A percentile compares a stretch with the other conserved stretches of the same genome.
Conservation (phyloP, 352 stramenopile genomes). For the Pythium folliculosum region DNA sequence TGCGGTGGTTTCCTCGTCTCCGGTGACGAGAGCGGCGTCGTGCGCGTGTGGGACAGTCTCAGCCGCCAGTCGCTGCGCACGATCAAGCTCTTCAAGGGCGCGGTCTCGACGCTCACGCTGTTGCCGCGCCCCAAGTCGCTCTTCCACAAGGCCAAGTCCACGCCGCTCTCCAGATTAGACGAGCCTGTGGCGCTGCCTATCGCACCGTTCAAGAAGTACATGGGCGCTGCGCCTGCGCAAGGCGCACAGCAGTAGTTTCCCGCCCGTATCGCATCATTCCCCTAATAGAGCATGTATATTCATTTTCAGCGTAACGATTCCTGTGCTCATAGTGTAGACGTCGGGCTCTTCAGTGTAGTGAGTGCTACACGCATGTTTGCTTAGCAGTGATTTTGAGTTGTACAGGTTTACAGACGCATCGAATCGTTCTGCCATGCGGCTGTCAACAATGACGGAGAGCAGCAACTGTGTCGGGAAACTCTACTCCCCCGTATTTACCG, state of each 20-base stretch:
- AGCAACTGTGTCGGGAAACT: no score
- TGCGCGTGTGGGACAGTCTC: conserved; percentile 69
- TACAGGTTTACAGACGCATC: no score
- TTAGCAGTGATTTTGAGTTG: no score
- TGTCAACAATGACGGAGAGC: no score
- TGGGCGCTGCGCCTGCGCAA: conserved; percentile 29
- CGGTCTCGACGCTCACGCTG: conserved; percentile 54
- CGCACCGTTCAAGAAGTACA: conserved; percentile 80
- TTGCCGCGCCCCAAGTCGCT: conserved; percentile 51
- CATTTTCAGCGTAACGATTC: no score
- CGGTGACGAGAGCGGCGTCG: conserved; percentile 54
- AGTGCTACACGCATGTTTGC: no score
- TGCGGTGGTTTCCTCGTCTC: conserved; percentile 65
- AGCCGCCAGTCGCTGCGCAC: conserved; percentile 67
- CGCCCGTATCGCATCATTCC: no score
- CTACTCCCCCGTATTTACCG: no score
- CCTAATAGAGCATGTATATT: no score
- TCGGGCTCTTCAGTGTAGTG: no score
- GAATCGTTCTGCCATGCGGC: no score
- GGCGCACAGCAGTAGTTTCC: conserved; percentile 4
- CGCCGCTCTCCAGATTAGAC: conserved; percentile 32
- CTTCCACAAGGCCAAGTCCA: conserved; percentile 60
- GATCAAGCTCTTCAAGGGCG: conserved; percentile 70
- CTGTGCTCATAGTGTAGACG: no score
- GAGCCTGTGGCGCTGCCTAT: conserved; percentile 47